Conservation (phyloP, 768 basidiomycete genomes). For the Amyloporia xantha region DNA sequence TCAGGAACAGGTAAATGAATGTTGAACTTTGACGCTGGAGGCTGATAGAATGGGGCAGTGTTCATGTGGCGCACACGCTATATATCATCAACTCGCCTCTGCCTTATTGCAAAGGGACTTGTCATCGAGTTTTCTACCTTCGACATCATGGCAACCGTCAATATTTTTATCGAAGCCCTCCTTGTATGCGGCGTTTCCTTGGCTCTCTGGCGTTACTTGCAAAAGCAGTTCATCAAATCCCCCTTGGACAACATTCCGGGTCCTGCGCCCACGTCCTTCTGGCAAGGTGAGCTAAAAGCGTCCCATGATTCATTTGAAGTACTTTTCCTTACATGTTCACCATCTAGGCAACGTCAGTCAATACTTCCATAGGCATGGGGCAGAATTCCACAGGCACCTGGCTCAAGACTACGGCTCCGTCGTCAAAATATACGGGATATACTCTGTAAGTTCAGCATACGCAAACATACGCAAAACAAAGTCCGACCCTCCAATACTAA, state of each 20-base stretch:
- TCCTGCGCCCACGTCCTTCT: slow-evolving; percentile 8
- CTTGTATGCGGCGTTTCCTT: neutral
- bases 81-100: too few relatives aligned
- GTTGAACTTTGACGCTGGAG: too few relatives aligned
- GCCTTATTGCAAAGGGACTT: too few relatives aligned
- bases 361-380: slow-evolving; percentile 11
- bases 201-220: slow-evolving; percentile 8
- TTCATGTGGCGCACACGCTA: too few relatives aligned
- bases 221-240: slow-evolving; percentile 6
- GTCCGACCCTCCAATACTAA: neutral
- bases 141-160: neutral
- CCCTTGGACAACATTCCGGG: slow-evolving; percentile 15
- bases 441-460: slow-evolving; percentile 12
- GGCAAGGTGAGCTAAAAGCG: slow-evolving; percentile 10
- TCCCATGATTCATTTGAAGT: too few relatives aligned
- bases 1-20: too few relatives aligned
- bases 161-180: neutral
- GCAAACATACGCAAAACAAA: neutral
- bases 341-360: slow-evolving; percentile 16
- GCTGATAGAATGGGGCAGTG: too few relatives aligned
- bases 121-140: too few relatives aligned
- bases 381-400: slow-evolving; percentile 13
- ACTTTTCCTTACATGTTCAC: too few relatives aligned
- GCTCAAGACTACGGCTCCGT: slow-evolving; percentile 13
- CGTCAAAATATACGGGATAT: slow-evolving; percentile 11